These are phyloP conservation scores for Sporobolomyces pararoseus DNA, from an alignment of 768 basidiomycete species.

Conservation along the genomic window DNA sequence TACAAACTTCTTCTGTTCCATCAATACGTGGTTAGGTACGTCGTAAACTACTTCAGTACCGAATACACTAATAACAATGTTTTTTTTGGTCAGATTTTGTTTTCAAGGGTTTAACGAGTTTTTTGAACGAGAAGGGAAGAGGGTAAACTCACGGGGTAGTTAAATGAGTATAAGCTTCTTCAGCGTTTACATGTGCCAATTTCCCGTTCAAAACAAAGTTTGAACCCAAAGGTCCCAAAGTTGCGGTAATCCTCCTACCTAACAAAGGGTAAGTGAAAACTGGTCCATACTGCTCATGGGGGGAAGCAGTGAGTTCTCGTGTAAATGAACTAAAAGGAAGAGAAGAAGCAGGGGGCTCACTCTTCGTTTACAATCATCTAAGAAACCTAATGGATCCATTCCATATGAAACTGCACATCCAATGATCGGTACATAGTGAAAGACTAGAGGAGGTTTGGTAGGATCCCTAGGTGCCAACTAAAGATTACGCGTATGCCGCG, in stretches of 20 bases:
- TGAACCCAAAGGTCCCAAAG: constrained; percentile 84
- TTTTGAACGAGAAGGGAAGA: constrained; percentile 53
- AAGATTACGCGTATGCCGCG: not conserved
- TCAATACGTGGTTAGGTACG: constrained; percentile 88
- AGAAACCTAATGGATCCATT: constrained; percentile 82
- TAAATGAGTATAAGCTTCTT: constrained; percentile 75
- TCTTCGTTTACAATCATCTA: constrained; percentile 57
- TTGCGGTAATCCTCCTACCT: constrained; percentile 84
- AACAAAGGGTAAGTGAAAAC: constrained; percentile 89
- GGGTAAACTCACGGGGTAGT: constrained; percentile 49
- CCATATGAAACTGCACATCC: constrained; percentile 88
- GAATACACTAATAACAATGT: constrained; percentile 69
- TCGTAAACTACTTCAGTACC: constrained; percentile 98
- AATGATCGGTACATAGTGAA: constrained; percentile 84
- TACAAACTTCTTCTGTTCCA: constrained; percentile 99
- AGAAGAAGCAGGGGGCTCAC: constrained; percentile 49
- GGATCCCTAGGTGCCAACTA: constrained; percentile 37
- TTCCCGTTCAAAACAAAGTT: constrained; percentile 94
- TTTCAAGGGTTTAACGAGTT: not conserved
- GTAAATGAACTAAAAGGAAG: not conserved
- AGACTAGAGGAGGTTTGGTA: constrained; percentile 73
- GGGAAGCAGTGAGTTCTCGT: too few species aligned
- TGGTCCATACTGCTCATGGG: constrained; percentile 78
- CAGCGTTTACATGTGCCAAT: constrained; percentile 83
- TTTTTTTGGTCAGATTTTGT: too few species aligned